Base-by-base conservation (phyloP, 257 asterid species). In the Echites panduratus region DNA sequence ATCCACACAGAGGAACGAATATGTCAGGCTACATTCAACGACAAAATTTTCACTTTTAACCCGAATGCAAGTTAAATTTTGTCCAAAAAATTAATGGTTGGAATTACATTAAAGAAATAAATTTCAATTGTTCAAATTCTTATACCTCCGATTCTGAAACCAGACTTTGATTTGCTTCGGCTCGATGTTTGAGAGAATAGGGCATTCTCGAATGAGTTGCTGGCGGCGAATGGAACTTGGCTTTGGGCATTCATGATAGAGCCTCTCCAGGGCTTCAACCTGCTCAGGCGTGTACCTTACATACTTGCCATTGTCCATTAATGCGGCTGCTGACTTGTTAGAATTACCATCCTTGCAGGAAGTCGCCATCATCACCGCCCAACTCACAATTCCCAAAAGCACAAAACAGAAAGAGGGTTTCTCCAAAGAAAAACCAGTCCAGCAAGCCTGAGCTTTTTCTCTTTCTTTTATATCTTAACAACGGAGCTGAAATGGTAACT, bases 161-260 rank as follows among this genome's bases (percentile, higher is more conserved):
- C 97, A 91, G 47, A 91, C 97, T 87, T 91, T 91, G 91, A 91
- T 91, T 81, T 91, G 97, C 76, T 87, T 91, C 49, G 96, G 92
- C 72, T 91, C 97, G 72, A 91, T 91, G 82, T 89, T 72, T 70
- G 89, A 89, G 65, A 91, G 87, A 73, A 91, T 91, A 10, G 95
- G 96, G 69, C 95, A 87, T 58, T 91, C 97, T 8, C 97, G 88
- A 73, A 91, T 91, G 43, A 91, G 89, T 81, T 91, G 97, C 84
- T 91, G 97, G 22, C 97, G 88, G 69, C 97, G 95, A 70, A 89
- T 81, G 9, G 97, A 91, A 79, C 90, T 89, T 27, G 97, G 97
- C 76, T 91, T 91, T 44, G 97, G 97, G 56, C 97, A 91, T 52
- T 91, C 97, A 65, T 91, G 96, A 65, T 91, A 91, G 4, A 91